Base-by-base conservation (phyloP, 805 yeast genomes). In the Starmera amethionina region DNA sequence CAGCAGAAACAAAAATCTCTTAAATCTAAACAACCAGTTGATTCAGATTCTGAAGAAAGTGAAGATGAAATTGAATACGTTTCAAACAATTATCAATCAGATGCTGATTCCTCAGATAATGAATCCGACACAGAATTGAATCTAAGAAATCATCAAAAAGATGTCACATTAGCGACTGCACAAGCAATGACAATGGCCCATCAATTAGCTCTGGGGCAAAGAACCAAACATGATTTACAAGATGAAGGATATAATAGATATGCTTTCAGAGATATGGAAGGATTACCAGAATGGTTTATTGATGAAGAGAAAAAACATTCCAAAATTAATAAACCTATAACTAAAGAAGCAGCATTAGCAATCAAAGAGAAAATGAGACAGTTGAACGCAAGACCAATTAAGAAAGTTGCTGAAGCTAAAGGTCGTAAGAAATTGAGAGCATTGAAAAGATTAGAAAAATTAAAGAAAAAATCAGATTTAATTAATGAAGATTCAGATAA, bases 151-250 rank as follows among this genome's bases (percentile, higher is more conserved):
- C 85, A 82, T 48, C 65, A 74, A 43, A 70, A 75, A 39, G 82
- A 77, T 44, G 78, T 86, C 38, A 95, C 86, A 47, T 67, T 89
- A 44, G 94, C 93, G 15, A 88, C 96, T 2, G 95, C 83, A 1
- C 95, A 88, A 59, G 96, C 96, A 5, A 93, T 93, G 99, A 93
- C 98, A 0, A 67, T 93, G 52, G 98, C 98, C 0, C 99, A 93
- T 58, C 88, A 93, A 62, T 70, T 93, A 32, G 98, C 97, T 0
- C 62, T 87, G 22, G 96, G 96, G 9, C 88, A 86, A 54, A 83
- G 72, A 67, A 76, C 80, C 38, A 88, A 82, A 57, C 81, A 85
- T 51, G 95, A 88, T 54, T 67, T 90, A 42, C 67, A 86, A n/a
- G 87, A 88, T 54, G 97, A 93, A 53, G 96, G 96, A 33, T 85